Evolutionary conservation across 768 basidiomycete genomes (phyloP).

Genomic region (Lactarius sanguifluus): DNA sequence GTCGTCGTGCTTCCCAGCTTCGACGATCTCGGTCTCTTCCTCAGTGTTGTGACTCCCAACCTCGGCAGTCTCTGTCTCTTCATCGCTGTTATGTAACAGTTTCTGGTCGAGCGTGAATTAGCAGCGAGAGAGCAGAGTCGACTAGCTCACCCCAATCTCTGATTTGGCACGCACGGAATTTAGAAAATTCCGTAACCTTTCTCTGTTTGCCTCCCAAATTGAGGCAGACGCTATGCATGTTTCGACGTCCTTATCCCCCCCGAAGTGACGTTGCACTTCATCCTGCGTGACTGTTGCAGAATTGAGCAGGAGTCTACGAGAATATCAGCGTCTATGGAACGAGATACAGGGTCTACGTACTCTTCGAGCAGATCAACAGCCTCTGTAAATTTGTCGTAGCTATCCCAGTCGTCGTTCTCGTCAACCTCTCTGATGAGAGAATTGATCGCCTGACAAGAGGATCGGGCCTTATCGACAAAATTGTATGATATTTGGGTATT

Average conservation of each 20-base stretch:
- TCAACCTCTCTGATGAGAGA: constrained; percentile 21
- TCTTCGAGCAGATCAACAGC: constrained; percentile 23
- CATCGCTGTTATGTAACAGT: constrained; percentile 2
- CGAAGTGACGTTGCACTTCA: constrained; percentile 17
- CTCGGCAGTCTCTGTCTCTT: constrained; percentile 19
- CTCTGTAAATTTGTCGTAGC: constrained; percentile 26
- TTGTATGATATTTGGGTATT: constrained; percentile 28
- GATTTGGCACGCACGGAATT: not conserved
- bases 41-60: constrained; percentile 12
- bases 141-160: constrained; percentile 15
- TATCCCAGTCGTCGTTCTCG: constrained; percentile 26
- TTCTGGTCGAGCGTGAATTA: not conserved
- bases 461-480: constrained; percentile 22
- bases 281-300: constrained; percentile 17
- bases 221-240: constrained; percentile 16
- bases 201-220: constrained; percentile 18
- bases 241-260: constrained; percentile 19
- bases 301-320: constrained; percentile 13
- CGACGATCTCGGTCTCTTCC: constrained; percentile 13
- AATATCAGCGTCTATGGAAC: constrained; percentile 1
- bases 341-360: constrained; percentile 1
- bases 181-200: not conserved
- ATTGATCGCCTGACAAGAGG: constrained; percentile 22
- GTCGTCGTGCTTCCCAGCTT: constrained; percentile 25
- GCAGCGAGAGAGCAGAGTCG: not conserved